Base-by-base conservation (phyloP, 75 land plant species). In the Cryptomeria japonica region DNA sequence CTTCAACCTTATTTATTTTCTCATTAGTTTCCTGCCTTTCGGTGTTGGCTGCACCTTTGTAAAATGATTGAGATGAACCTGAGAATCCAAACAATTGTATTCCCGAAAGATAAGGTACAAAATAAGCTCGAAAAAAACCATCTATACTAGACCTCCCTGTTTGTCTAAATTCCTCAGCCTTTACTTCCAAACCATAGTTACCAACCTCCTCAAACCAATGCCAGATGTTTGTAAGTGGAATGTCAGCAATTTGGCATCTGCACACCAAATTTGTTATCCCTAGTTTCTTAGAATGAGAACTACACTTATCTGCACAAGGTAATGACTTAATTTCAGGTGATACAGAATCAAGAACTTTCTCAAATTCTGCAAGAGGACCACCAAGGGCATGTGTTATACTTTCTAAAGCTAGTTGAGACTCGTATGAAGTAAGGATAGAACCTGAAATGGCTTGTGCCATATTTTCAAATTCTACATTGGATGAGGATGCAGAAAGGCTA, bases 121-220 rank as follows among this genome's bases (percentile, higher is more conserved):
- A 95, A 88, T 94, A 93, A 41, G 96, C 97, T 84, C 87, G 87
- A 84, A 87, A 94, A 31, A 58, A 79, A 64, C 76, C 39, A 56
- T 75, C 80, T 44, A 32, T 32, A 31, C 90, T 75, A 37, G 87
- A 58, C 72, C 90, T 89, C 58, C 80, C 89, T 10, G 83, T 37
- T 32, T 70, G 72, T n/a, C 70, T 41, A 55, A 14, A 79, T 58
- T 88, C 92, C 31, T 91, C 87, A 5, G 46, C 92, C 84, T 86
- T 92, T 25, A 96, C 94, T 92, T 95, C 92, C 61, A 96, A 79
- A 9, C 98, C 97, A 90, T 90, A 96, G 86, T 90, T 90, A 83
- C 98, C 93, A 80, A 90, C 94, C 88, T 91, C 89, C 58, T 95
- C 97, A 90, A 93, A 96, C 98, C 98, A 96, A 83, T 91, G 83